Base-by-base conservation (phyloP, 2,329 filamentous ascomycete species). In the Nigrospora osmanthi region DNA sequence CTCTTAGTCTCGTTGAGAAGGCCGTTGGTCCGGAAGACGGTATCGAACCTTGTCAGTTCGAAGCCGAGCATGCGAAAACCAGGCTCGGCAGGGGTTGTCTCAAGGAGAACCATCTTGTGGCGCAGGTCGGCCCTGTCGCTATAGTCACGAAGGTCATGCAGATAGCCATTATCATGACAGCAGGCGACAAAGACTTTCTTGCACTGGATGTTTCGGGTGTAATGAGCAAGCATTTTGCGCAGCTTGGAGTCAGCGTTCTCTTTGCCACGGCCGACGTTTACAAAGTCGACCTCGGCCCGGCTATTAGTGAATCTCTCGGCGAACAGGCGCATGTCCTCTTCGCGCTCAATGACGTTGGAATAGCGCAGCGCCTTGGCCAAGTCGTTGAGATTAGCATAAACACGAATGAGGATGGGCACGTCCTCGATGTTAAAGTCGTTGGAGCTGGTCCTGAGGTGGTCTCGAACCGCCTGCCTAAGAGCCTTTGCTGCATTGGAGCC, bases 91-190 rank as follows among this genome's bases (percentile, higher is more conserved):
- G 53, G 55, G 5, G 60, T 63, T 37, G 60, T 63, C 47, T 63
- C 60, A 37, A 63, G 47, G 46, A 63, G 52, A 12, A 51, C 52
- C 19, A 63, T 49, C 46, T 47, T 61, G 37, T 51, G 45, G 9
- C 38, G 17, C 31, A 43, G 43, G 7, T 58, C 57, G 9, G 40
- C 10, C 34, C 39, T 38, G 13, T 58, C 58, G 14, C 54, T 53
- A 52, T 61, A 63, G 41, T 59, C 57, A 38, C 60, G 59, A 37
- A 63, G 59, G 46, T 62, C 59, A 39, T 61, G 60, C 37, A 62
- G 53, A 53, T 63, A 63, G 44, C 60, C 60, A 50, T 60, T 63
- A 49, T 63, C 60, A 37, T 63, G 60, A 48, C 60, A 63, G 44
- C 58, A 61, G 34, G 59, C 60, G 39, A 62, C 47, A 48, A 61